Base-by-base conservation (phyloP, 495 filamentous ascomycete genomes). In the Hyaloscypha finlandica region DNA sequence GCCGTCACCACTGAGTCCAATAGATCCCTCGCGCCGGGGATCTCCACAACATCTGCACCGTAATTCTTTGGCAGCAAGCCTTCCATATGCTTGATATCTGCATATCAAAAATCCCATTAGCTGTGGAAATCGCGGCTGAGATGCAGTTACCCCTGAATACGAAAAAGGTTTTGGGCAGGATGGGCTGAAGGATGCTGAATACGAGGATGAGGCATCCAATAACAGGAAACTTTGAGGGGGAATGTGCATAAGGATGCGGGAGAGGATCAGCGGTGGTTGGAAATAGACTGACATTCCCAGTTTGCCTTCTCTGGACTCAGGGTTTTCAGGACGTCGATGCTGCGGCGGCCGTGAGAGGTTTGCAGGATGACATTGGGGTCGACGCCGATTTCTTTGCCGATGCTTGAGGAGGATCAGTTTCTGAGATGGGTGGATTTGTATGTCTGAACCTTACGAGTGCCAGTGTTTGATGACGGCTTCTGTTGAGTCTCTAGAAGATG, bases 391-490 rank as follows among this genome's bases (percentile, higher is more conserved):
- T 97, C 91, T 8, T 85, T 84, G 58, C 89, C 93, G 73, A 97
- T 85, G 45, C 94, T 97, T 25, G 3, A 29, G 70, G 42, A 48
- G 16, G 20, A 32, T 31, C 39, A n/a, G 35, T 45, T 32, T 52
- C n/a, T 70, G 20, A 67, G 61, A 55, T 33, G 29, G 16, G 51
- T 8, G 11, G 52, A 42, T 25, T 20, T 22, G 14, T 2, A 30
- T 39, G 29, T 11, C n/a, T 31, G 56, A 6, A 6, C 11, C 63
- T 54, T 70, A 70, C 70, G 56, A 59, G 37, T 73, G 83, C 95
- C 95, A 99, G 78, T 97, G 90, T 76, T 97, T 96, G 63, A 92
- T 86, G 45, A 99, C 93, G 14, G 95, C 95, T 48, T 81, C 76
- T 1, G 91, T 93, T 8, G 89, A 91, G 70, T 93, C 70, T 20